phyloP scores from a whole-genome alignment of 768 basidiomycete species.

The Termitomyces sp. region DNA sequence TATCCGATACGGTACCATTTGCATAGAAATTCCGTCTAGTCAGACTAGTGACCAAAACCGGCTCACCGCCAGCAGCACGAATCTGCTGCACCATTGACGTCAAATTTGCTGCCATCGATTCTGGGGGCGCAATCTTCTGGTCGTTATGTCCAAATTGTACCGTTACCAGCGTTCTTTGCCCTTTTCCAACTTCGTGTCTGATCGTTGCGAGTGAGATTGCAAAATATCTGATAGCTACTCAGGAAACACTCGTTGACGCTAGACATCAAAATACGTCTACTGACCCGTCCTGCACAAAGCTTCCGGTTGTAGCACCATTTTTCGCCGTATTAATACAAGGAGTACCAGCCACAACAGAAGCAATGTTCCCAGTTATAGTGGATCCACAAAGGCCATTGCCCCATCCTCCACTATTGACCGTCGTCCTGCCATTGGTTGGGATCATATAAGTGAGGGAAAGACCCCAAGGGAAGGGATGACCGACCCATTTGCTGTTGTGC shows the following conservation, averaged over 20 bases:
- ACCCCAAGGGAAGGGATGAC: background rate
- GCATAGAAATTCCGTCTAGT: slow-evolving; percentile 30
- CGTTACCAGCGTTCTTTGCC: slow-evolving; percentile 29
- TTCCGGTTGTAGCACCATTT: background rate
- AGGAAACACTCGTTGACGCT: background rate
- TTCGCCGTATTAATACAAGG: background rate
- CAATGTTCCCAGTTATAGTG: background rate
- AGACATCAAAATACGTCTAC: background rate
- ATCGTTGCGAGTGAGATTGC: slow-evolving; percentile 9
- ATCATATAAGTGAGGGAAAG: background rate
- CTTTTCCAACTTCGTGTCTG: slow-evolving; percentile 27
- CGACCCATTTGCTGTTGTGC: background rate
- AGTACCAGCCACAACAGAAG: background rate
- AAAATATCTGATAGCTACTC: background rate
- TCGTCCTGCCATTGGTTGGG: background rate
- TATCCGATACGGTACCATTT: slow-evolving; percentile 30
- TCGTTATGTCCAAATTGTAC: slow-evolving; percentile 40
- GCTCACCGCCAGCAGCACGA: slow-evolving; percentile 29
- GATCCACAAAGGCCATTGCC: background rate
- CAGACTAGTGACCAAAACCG: slow-evolving; percentile 35
- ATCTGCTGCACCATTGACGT: slow-evolving; percentile 34
- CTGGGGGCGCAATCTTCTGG: slow-evolving; percentile 34
- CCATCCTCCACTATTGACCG: slow-evolving; percentile 1
- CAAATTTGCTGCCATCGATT: slow-evolving; percentile 36
- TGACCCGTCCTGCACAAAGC: background rate